Base-by-base conservation (phyloP, 2,329 filamentous ascomycete species). In the Aspergillus luchuensis region DNA sequence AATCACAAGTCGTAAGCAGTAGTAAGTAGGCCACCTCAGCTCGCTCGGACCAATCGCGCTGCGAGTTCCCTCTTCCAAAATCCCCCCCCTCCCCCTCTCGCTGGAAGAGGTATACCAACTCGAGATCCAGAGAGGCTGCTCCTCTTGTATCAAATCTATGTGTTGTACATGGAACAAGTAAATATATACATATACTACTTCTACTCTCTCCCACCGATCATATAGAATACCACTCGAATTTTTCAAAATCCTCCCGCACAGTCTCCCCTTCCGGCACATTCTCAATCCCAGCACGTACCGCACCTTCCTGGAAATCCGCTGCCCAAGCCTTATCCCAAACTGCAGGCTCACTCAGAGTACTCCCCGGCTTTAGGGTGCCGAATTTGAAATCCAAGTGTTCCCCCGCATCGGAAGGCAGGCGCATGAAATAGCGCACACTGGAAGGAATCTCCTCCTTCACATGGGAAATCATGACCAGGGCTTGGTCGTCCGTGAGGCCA, bases 381-480 rank as follows among this genome's bases (percentile, higher is more conserved):
- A 72, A 66, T 5, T 69, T 69, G 63, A 77, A 77, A 56, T 74
- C 71, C 28, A 74, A 56, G 1, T 62, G 49, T 0, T 58, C 65
- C 19, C 69, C 68, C 6, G 58, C 67, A 17, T 67, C 69, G 5
- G 73, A 74, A 2, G 94, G 92, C 30, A 97, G 80, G 73, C 91
- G 93, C 54, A 98, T 82, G 89, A 91, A 98, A 72, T 96, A 87
- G 50, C 91, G 80, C 23, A 97, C 85, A 66, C 88, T 89, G 53
- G 89, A 88, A 0, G 95, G 95, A 8, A 98, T 90, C 76, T 99
- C 95, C 69, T 97, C 92, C 63, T 88, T 88, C 62, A 94, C 84
- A 78, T 99, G 95, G 63, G 92, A 95, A 61, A 98, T 94, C 65
- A 93, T 92, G n/a, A 98, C 84, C 57, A 99, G 78, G 0, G 92